Conservation (phyloP, 352 stramenopile genomes). For the Aphanomyces astaci region DNA sequence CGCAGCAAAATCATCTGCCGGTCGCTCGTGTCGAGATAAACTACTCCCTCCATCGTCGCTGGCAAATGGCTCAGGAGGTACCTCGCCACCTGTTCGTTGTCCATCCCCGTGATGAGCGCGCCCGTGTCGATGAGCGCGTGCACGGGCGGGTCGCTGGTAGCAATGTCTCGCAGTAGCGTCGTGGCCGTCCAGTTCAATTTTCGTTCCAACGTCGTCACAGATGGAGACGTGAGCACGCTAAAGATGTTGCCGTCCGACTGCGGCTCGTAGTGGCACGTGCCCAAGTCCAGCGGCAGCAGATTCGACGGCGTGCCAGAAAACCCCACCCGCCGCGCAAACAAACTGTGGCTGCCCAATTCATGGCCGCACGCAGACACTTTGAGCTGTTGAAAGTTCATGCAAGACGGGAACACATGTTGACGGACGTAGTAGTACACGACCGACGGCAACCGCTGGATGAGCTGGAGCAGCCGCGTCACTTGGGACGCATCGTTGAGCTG, state of each 20-base stretch:
- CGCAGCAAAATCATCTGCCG: constrained; percentile 90
- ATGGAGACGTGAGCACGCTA: constrained; percentile 90
- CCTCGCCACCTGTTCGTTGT: constrained; percentile 82
- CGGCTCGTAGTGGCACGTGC: constrained; percentile 97
- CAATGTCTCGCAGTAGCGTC: constrained; percentile 74
- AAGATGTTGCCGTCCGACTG: constrained; percentile 98
- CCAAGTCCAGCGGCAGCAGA: constrained; percentile 97
- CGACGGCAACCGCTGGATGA: constrained; percentile 90
- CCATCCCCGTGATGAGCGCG: constrained; percentile 85
- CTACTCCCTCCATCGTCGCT: constrained; percentile 76
- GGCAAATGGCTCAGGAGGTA: constrained; percentile 76
- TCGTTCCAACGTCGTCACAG: constrained; percentile 81
- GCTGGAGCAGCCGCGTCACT: constrained; percentile 89
- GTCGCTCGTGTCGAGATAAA: constrained; percentile 87
- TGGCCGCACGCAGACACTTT: constrained; percentile 99
- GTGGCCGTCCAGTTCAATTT: constrained; percentile 76
- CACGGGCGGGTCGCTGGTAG: constrained; percentile 53
- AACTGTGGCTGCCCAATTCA: constrained; percentile 96
- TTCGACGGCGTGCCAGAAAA: constrained; percentile 99
- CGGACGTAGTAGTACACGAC: constrained; percentile 98
- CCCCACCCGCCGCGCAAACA: constrained; percentile 96
- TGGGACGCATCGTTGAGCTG: constrained; percentile 96
- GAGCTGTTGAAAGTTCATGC: constrained; percentile 98
- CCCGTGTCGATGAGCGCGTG: constrained; percentile 89
- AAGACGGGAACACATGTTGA: constrained; percentile 97